Percentiles rank a stretch among this genome's conserved stretches.
Evolutionary conservation across 805 yeast genomes (phyloP).

Genomic region (Cephaloascus fragrans): DNA sequence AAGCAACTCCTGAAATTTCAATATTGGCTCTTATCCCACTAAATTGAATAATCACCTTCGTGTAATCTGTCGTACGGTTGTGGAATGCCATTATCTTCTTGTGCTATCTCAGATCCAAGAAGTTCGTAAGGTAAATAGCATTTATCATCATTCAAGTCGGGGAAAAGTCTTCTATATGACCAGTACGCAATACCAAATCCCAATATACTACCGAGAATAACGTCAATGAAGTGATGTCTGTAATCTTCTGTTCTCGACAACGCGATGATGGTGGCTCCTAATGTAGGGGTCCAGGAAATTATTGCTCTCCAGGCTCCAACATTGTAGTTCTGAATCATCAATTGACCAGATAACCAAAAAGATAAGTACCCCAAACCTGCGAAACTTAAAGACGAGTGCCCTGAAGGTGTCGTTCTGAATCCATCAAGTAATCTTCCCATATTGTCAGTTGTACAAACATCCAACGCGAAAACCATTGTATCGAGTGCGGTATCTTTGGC

Average conservation of each 20-base stretch:
- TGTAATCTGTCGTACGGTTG: background rate
- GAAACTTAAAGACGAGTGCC: constrained; percentile 67
- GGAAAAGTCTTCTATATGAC: constrained; percentile 47
- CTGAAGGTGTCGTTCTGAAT: constrained; percentile 75
- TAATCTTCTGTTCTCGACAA: constrained; percentile 84
- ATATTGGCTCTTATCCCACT: too few relatives aligned
- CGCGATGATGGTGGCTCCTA: constrained; percentile 72
- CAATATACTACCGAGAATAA: constrained; percentile 58
- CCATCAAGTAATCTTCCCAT: constrained; percentile 47
- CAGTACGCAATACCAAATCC: constrained; percentile 56
- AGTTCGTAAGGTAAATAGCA: constrained; percentile 31
- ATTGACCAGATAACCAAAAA: constrained; percentile 62
- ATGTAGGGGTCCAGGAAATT: constrained; percentile 41
- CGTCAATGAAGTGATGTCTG: constrained; percentile 87
- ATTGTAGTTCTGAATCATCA: constrained; percentile 27
- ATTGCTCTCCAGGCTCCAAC: constrained; percentile 58
- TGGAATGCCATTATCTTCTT: too few relatives aligned
- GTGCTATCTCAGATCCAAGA: constrained; percentile 8
- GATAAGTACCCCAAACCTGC: constrained; percentile 56
- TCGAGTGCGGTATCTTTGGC: constrained; percentile 43
- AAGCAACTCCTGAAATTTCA: too few relatives aligned
- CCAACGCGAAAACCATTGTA: constrained; percentile 47
- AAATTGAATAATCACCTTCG: too few relatives aligned
- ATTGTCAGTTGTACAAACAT: constrained; percentile 53
- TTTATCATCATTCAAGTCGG: constrained; percentile 18